These are phyloP conservation scores for Backusella australiensis DNA, from an alignment of 192 early-diverging fungal genomes.

Conservation along the genomic window DNA sequence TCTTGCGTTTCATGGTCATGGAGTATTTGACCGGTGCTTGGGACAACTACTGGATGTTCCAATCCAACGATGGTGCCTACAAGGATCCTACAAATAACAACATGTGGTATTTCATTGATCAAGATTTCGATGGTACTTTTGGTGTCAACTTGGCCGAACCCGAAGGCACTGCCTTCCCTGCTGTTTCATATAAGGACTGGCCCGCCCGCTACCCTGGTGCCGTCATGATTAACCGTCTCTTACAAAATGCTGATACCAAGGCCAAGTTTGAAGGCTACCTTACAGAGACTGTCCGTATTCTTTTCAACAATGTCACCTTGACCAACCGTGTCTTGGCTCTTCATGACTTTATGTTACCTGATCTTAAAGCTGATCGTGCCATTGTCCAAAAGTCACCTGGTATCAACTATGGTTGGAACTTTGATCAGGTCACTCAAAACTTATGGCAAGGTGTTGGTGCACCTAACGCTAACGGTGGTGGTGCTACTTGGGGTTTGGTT, in stretches of 20 bases:
- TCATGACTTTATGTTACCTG: constrained; percentile 44
- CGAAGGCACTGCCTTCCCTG: constrained; percentile 12
- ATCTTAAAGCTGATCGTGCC: constrained; percentile 44
- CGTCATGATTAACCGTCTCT: constrained; percentile 45
- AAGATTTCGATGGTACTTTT: constrained; percentile 52
- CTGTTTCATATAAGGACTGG: constrained; percentile 37
- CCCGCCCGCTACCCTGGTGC: constrained; percentile 36
- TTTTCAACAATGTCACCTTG: constrained; percentile 52
- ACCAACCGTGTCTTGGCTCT: constrained; percentile 43
- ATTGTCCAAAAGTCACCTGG: constrained; percentile 45
- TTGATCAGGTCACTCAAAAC: constrained; percentile 36
- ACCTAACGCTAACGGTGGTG: constrained; percentile 26
- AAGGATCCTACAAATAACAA: constrained; percentile 36
- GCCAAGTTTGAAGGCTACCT: constrained; percentile 43
- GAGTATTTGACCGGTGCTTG: constrained; percentile 47
- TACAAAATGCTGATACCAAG: constrained; percentile 36
- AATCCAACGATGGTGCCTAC: constrained; percentile 48
- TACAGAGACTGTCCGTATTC: constrained; percentile 38
- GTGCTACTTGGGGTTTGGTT: constrained; percentile 40
- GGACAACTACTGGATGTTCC: constrained; percentile 48
- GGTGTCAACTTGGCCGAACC: constrained; percentile 39
- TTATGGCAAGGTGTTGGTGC: constrained; percentile 24
- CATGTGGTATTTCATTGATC: constrained; percentile 45
- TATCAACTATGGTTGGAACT: constrained; percentile 43
- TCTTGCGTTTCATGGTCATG: constrained; percentile 47